Evolutionary conservation across 768 basidiomycete species (phyloP).

Genomic region (Boletus rubroflammeus): DNA sequence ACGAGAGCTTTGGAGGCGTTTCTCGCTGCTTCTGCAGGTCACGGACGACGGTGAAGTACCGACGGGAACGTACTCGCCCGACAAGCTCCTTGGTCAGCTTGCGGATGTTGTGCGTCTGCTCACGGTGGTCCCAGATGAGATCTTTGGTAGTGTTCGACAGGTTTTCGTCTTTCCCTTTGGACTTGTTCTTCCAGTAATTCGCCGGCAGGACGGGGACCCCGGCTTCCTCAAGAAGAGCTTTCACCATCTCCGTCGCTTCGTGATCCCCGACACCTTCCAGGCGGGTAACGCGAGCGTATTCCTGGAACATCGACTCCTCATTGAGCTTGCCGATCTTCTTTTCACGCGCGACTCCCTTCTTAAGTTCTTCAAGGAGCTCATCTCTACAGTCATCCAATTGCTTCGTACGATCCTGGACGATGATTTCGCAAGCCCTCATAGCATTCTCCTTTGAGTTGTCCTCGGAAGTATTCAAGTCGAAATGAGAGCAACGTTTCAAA

Average conservation of each 20-base stretch:
- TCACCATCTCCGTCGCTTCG: constrained; percentile 64
- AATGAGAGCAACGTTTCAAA: constrained; percentile 93
- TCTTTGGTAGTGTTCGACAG: constrained; percentile 57
- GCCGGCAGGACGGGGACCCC: constrained; percentile 39
- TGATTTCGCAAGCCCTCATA: constrained; percentile 90
- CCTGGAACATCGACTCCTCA: constrained; percentile 76
- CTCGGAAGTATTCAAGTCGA: constrained; percentile 69
- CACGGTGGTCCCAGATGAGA: constrained; percentile 75
- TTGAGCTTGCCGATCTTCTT: constrained; percentile 58
- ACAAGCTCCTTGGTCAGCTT: constrained; percentile 84
- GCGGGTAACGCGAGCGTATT: constrained; percentile 67
- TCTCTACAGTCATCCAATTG: constrained; percentile 78
- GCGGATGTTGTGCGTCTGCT: constrained; percentile 83
- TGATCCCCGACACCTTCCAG: constrained; percentile 68
- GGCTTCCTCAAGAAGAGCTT: constrained; percentile 58
- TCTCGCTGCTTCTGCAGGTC: constrained; percentile 79
- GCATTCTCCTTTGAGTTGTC: constrained; percentile 61
- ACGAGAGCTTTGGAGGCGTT: constrained; percentile 53
- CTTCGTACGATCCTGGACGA: constrained; percentile 74
- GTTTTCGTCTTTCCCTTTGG: constrained; percentile 53
- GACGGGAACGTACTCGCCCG: constrained; percentile 83
- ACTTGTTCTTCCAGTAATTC: constrained; percentile 36
- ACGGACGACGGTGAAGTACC: constrained; percentile 89
- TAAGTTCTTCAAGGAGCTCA: constrained; percentile 66
- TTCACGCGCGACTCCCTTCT: constrained; percentile 64